phyloP scores from a whole-genome alignment of 345 rosid genomes.

The Eucalyptus urophylla region DNA sequence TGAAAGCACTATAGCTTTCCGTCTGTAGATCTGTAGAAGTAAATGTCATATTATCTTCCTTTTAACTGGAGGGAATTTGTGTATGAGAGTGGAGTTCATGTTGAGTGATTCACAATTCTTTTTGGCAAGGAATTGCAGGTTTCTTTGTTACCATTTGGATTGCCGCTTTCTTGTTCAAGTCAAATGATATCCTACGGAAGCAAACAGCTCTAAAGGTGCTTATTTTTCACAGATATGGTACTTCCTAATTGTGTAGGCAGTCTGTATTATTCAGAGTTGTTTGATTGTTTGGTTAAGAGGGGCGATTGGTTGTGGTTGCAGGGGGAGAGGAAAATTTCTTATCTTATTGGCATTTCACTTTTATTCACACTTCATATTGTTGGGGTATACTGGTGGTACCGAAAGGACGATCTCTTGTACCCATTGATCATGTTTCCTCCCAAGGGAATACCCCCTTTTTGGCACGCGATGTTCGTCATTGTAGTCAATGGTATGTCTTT shows the following conservation, averaged over 20 bases:
- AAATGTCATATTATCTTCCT: background rate
- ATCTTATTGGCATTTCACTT: slow-evolving; percentile 58
- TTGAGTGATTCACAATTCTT: slow-evolving; percentile 2
- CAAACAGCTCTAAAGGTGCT: slow-evolving; percentile 94
- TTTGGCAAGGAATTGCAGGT: slow-evolving; percentile 36
- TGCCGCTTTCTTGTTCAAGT: slow-evolving; percentile 96
- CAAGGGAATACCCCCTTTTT: slow-evolving; percentile 90
- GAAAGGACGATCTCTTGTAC: slow-evolving; percentile 74
- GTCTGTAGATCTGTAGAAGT: background rate
- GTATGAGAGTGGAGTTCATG: background rate
- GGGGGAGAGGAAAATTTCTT: slow-evolving; percentile 94
- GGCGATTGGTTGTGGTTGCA: slow-evolving; percentile 23
- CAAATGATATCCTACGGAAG: slow-evolving; percentile 88
- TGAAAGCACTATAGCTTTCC: background rate
- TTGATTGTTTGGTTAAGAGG: background rate
- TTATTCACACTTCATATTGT: slow-evolving; percentile 66
- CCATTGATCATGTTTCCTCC: slow-evolving; percentile 98
- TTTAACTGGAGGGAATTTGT: background rate
- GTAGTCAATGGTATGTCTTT: slow-evolving; percentile 78
- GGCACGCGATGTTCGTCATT: slow-evolving; percentile 95
- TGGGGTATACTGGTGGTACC: slow-evolving; percentile 96
- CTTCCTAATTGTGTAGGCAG: background rate
- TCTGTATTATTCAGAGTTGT: background rate
- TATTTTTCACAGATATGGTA: background rate
- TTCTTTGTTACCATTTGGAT: slow-evolving; percentile 98